Evolutionary conservation across 768 basidiomycete species (phyloP).

Genomic region (Boletus patriciae): DNA sequence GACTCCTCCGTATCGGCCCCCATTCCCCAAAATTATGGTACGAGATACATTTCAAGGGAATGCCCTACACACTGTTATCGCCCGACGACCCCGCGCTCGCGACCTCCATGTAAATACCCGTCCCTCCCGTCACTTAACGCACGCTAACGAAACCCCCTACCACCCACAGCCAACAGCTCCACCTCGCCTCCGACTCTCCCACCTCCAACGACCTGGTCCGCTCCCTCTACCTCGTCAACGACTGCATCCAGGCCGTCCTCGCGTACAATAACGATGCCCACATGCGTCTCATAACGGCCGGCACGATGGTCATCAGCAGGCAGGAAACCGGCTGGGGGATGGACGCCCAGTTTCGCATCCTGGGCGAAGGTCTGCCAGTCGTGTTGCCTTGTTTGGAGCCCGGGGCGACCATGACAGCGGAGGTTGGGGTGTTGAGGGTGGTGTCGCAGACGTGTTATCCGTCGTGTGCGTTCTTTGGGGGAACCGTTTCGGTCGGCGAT

Average conservation of each 20-base stretch:
- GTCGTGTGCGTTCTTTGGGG: constrained; percentile 44
- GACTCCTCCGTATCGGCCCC: no score
- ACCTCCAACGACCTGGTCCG: constrained; percentile 67
- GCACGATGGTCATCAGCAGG: constrained; percentile 89
- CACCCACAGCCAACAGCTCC: constrained; percentile 64
- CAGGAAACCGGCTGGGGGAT: constrained; percentile 70
- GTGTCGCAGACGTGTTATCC: constrained; percentile 55
- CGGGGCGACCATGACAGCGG: constrained; percentile 57
- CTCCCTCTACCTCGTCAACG: constrained; percentile 86
- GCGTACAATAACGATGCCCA: constrained; percentile 78
- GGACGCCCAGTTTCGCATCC: no score
- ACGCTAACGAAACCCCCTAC: background rate
- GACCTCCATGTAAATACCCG: constrained; percentile 64
- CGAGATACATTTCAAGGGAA: no score
- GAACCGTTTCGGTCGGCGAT: constrained; percentile 67
- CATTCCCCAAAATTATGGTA: no score
- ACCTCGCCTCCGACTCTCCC: constrained; percentile 72
- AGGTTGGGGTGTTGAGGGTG: constrained; percentile 57
- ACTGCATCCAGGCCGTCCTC: constrained; percentile 79
- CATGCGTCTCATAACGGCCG: constrained; percentile 87
- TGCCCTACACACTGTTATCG: constrained; percentile 86
- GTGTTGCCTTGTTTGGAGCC: constrained; percentile 80
- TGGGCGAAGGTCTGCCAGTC: constrained; percentile 77
- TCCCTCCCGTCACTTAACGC: background rate
- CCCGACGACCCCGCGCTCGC: constrained; percentile 68